Base-by-base conservation (phyloP, 169 alveolate species). In the Eimeria necatrix region DNA sequence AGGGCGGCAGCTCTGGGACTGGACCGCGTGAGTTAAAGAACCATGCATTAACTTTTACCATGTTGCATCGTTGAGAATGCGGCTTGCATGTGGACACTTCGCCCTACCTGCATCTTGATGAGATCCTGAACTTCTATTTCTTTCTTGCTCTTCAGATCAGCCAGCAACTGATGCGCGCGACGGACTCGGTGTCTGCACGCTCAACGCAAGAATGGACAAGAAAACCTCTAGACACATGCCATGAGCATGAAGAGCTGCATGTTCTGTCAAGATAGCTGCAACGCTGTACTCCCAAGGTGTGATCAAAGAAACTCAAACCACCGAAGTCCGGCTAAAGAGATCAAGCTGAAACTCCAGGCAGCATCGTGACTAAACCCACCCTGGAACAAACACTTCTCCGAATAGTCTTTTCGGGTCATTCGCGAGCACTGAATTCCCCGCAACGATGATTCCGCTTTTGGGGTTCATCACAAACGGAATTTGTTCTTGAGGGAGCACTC, bases 381-480 rank as follows among this genome's bases (percentile, higher is more conserved):
- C 95, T 48, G 95, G 91, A 20, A 76, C 89, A 32, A n/a, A 91
- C 6, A 59, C 89, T 53, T 91, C 88, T 52, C 95, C 95, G 59
- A 59, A 74, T 14, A 91, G 20, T 76, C 61, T 70, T 26, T 91
- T 53, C 20, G 81, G 78, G 83, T 91, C 95, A 32, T 48, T 32
- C 4, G 95, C 89, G 24, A 91, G 20, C 10, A 56, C 48, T 52
- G 90, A 76, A 59, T 91, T 91, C 53, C 81, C 95, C 12, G 91
- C 71, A 68, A 83, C 95, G 59, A 91, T n/a, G 41, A 91, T 20
- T 5, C 95, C 95, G 49, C 22, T n/a, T 68, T 74, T 56, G 46
- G 95, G 95, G 91, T 91, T 91, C 89, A 91, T 60, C 52, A 76
- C 91, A 41, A 73, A 83, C 4, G 95, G 91, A 7, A 91, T 51